A percentile compares a stretch with the other conserved stretches of the same genome.
Conservation (phyloP, 306 rosid genomes). For the Ormosia semicastrata region DNA sequence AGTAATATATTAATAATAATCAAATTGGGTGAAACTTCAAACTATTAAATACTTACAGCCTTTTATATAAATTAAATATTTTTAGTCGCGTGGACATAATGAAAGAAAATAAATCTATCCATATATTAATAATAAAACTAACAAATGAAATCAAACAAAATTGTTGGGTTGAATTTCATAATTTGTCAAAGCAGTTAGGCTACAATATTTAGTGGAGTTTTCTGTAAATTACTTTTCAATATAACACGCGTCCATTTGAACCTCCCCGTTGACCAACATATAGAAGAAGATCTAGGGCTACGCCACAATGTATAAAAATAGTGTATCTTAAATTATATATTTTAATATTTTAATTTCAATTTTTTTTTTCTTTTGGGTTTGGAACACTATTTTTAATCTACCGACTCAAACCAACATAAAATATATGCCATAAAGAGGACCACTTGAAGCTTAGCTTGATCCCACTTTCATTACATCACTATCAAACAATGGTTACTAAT, state of each 20-base stretch:
- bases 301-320: background rate
- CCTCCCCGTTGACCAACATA: background rate
- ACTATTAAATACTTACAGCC: background rate
- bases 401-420: conserved; percentile 27
- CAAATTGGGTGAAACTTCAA: background rate
- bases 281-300: background rate
- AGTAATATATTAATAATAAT: background rate
- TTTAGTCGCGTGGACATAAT: background rate
- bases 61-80: background rate
- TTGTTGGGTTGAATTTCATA: background rate
- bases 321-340: background rate
- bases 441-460: conserved; percentile 43
- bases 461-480: conserved; percentile 39
- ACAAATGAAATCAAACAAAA: background rate
- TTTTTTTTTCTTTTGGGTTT: background rate
- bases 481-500: conserved; percentile 24
- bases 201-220: background rate
- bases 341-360: background rate
- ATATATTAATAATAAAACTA: background rate
- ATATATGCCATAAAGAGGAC: conserved; percentile 14
- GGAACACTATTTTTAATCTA: background rate
- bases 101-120: background rate
- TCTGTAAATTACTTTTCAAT: background rate
- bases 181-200: background rate
- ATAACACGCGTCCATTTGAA: background rate